phyloP scores from a whole-genome alignment of 345 rosid species.

The Citrus maxima region DNA sequence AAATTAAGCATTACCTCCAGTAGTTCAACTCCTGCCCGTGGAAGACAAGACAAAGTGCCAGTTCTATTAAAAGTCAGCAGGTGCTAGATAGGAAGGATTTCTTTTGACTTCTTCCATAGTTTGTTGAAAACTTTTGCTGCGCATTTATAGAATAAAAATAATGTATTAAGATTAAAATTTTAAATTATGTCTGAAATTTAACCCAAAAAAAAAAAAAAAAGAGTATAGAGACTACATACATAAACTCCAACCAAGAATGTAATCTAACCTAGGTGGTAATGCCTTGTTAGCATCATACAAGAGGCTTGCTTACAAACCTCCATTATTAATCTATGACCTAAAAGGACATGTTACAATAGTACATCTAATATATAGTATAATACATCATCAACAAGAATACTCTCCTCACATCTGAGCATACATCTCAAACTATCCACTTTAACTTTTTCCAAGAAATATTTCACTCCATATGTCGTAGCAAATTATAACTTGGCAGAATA shows the following conservation, averaged over 20 bases:
- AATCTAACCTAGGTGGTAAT: too few relatives aligned
- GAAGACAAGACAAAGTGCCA: constrained; percentile 88
- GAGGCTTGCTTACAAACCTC: not conserved
- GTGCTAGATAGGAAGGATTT: constrained; percentile 91
- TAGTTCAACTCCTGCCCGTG: constrained; percentile 97
- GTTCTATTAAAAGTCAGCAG: constrained; percentile 85
- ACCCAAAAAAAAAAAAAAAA: not conserved
- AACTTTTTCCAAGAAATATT: too few relatives aligned
- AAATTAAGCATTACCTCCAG: constrained; percentile 48
- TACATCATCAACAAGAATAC: not conserved
- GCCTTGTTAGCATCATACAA: not conserved
- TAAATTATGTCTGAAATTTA: not conserved
- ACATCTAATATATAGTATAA: not conserved
- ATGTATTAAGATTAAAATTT: not conserved
- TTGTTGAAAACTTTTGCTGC: constrained; percentile 18
- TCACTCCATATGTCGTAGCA: too few relatives aligned
- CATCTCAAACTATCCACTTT: not conserved
- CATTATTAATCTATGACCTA: not conserved
- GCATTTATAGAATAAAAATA: constrained; percentile 49
- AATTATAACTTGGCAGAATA: too few relatives aligned
- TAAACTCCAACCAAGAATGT: not conserved
- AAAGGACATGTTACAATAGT: not conserved
- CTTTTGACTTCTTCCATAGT: constrained; percentile 97
- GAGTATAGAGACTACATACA: not conserved
- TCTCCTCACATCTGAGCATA: too few relatives aligned